Conservation (phyloP, 2,329 filamentous ascomycete species). For the Aureobasidium subglaciale region DNA sequence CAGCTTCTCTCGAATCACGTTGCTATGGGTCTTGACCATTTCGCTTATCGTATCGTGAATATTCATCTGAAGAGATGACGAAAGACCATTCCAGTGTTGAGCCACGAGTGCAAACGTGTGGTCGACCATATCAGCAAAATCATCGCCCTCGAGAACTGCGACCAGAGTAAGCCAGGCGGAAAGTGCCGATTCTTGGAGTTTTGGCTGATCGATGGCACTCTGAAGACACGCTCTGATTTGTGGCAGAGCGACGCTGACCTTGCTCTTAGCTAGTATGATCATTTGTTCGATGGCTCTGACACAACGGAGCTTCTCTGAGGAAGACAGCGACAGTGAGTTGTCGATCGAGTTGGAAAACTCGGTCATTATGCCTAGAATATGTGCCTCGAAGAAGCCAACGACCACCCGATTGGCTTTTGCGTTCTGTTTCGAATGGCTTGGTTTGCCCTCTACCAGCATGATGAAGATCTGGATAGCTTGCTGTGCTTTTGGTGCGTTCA, state of each 20-base stretch:
- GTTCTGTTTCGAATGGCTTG: slow-evolving; percentile 36
- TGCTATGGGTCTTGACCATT: slow-evolving; percentile 57
- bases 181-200: slow-evolving; percentile 73
- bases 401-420: slow-evolving; percentile 52
- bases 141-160: slow-evolving; percentile 64
- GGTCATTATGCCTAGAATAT: slow-evolving; percentile 81
- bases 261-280: slow-evolving; percentile 65
- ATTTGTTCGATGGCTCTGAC: slow-evolving; percentile 83
- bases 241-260: slow-evolving; percentile 72
- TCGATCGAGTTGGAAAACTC: slow-evolving; percentile 74
- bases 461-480: slow-evolving; percentile 44
- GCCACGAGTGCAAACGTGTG: slow-evolving; percentile 84
- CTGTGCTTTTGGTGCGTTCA: slow-evolving; percentile 43
- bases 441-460: slow-evolving; percentile 42
- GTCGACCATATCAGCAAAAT: slow-evolving; percentile 73
- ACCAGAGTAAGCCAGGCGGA: slow-evolving; percentile 79
- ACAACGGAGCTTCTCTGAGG: slow-evolving; percentile 63
- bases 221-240: slow-evolving; percentile 94
- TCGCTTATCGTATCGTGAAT: slow-evolving; percentile 58
- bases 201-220: slow-evolving; percentile 67
- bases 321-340: slow-evolving; percentile 35
- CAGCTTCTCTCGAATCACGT: slow-evolving; percentile 58
- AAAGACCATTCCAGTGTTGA: slow-evolving; percentile 68
- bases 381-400: slow-evolving; percentile 69
- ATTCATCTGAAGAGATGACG: slow-evolving; percentile 50